Percentiles rank a stretch among this genome's conserved stretches.
These are phyloP conservation scores for Ramalina intermedia DNA, from an alignment of 495 filamentous ascomycete species.

Conservation along the genomic window DNA sequence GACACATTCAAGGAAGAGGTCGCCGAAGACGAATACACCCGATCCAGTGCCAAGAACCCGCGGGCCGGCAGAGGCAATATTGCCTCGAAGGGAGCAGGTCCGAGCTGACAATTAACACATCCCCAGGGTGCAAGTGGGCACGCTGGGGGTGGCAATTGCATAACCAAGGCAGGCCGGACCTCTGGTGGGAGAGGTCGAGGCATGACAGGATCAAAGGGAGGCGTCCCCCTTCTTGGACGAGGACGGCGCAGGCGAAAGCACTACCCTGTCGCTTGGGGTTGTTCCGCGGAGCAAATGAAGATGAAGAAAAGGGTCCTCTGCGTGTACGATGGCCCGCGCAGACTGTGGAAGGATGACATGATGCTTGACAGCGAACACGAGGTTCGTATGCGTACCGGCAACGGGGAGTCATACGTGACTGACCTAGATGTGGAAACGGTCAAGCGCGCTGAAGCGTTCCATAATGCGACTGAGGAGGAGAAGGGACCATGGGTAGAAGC, in stretches of 20 bases:
- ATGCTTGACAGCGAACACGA: slow-evolving; percentile 93
- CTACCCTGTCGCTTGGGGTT: slow-evolving; percentile 88
- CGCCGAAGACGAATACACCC: slow-evolving; percentile 44
- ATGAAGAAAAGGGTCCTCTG: slow-evolving; percentile 93
- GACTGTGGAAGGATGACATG: slow-evolving; percentile 97
- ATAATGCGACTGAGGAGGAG: slow-evolving; percentile 62
- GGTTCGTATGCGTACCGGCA: slow-evolving; percentile 64
- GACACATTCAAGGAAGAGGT: slow-evolving; percentile 44
- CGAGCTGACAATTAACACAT: slow-evolving; percentile 45
- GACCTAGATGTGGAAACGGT: slow-evolving; percentile 88
- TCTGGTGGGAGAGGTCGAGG: slow-evolving; percentile 26
- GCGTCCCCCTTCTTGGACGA: slow-evolving; percentile 46
- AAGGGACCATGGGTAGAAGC: slow-evolving; percentile 62
- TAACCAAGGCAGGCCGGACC: slow-evolving; percentile 28
- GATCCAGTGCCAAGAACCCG: slow-evolving; percentile 13
- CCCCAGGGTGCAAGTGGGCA: slow-evolving; percentile 35
- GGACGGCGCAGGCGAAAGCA: slow-evolving; percentile 76
- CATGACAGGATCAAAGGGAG: slow-evolving; percentile 35
- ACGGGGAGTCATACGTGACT: slow-evolving; percentile 60
- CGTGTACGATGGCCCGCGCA: slow-evolving; percentile 78
- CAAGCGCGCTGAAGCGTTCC: slow-evolving; percentile 71
- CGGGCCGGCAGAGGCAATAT: slow-evolving; percentile 36
- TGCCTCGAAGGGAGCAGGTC: slow-evolving; percentile 26
- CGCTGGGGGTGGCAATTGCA: slow-evolving; percentile 38
- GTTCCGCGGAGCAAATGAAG: slow-evolving; percentile 77